phyloP scores from a whole-genome alignment of 257 asterid species.

The Nicotiana attenuata region DNA sequence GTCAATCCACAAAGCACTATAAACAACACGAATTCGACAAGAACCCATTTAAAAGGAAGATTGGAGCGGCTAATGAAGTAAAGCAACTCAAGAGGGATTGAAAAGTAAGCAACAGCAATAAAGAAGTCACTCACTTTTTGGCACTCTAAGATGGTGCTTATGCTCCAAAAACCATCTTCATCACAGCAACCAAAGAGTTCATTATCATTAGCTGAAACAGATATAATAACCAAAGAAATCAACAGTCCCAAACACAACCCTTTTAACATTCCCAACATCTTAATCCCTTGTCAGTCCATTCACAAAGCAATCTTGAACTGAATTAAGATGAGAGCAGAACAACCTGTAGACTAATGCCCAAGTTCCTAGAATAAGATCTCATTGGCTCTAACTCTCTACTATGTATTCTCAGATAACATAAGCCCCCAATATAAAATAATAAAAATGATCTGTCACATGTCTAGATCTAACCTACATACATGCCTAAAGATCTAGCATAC shows the following conservation, averaged over 20 bases:
- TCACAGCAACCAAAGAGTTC: constrained; percentile 29
- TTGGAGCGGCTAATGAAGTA: constrained; percentile 39
- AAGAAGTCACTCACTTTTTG: constrained; percentile 43
- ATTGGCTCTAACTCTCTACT: constrained; percentile 6
- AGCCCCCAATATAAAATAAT: constrained; percentile 7
- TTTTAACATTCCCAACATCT: constrained; percentile 22
- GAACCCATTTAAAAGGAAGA: constrained; percentile 48
- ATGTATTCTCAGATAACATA: constrained; percentile 6
- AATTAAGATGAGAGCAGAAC: constrained; percentile 6
- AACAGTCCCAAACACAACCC: constrained; percentile 21
- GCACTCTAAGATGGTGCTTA: constrained; percentile 26
- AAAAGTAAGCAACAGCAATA: constrained; percentile 43
- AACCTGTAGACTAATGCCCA: constrained; percentile 1
- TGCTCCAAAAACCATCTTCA: constrained; percentile 38
- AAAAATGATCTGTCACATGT: constrained; percentile 13
- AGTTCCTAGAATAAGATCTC: constrained; percentile 16
- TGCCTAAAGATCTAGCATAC: constrained; percentile 25
- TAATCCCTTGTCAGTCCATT: constrained; percentile 19
- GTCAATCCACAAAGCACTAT: constrained; percentile 45
- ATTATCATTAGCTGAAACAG: constrained; percentile 30
- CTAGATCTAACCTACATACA: constrained; percentile 22
- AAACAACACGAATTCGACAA: constrained; percentile 36
- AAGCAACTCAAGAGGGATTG: constrained; percentile 39
- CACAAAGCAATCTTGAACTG: constrained; percentile 6
- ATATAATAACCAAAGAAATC: constrained; percentile 12